Base-by-base conservation (phyloP, 208 protist genomes). In the Phytomonas sp. region DNA sequence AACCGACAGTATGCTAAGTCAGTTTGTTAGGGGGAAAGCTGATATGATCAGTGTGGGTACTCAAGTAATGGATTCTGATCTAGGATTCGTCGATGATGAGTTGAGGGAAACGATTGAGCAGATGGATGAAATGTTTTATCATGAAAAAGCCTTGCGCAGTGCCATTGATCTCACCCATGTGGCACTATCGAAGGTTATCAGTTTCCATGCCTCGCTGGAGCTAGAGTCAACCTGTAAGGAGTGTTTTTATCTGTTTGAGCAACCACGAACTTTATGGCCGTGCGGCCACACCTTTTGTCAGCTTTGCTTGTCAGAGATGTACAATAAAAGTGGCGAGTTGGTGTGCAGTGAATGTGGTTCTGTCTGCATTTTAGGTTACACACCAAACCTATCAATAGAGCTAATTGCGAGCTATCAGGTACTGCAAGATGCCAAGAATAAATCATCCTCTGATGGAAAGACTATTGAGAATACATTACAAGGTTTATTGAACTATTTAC, bases 231-330 rank as follows among this genome's bases (percentile, higher is more conserved):
- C 90, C 19, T 95, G 90, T 73, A 89, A 83, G 73, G 80, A 87
- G 79, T 95, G 90, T 69, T 92, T 95, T 70, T 92, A 77, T 61
- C 74, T 95, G 23, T 95, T 91, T 73, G 84, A 92, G 60, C 75
- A 79, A 63, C 87, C 90, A 10, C 86, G 86, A 56, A 93, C 88
- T 32, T 70, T 95, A 31, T 95, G 91, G 87, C 91, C 91, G 10
- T 95, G 91, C 71, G 91, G 91, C 23, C 91, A 95, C 85, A 91
- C 88, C 26, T 95, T 95, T 66, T 95, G 91, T 63, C 77, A 87
- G 60, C 70, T 75, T 2, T 95, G 90, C 67, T 78, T 95, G 63
- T 40, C 80, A 16, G 76, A 77, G 37, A 88, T 95, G 87, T 91
- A 91, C 78, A 88, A 89, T 71, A 56, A 70, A n/a, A 69, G 72